Evolutionary conservation across 192 early-diverging fungal genomes (phyloP).

Genomic region (Haplosporangium gracile): DNA sequence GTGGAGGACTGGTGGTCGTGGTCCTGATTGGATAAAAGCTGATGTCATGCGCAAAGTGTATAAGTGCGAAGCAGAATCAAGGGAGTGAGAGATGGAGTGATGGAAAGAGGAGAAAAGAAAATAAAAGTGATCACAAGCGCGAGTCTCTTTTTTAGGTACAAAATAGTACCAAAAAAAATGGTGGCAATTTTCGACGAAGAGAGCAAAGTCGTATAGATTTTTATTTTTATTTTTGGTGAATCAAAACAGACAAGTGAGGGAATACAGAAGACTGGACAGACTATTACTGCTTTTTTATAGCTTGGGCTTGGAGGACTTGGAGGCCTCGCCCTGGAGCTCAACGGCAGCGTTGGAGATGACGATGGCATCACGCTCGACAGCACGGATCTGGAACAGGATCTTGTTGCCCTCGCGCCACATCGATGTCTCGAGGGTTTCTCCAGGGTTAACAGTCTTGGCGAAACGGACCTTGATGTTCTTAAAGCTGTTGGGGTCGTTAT

Average conservation of each 20-base stretch:
- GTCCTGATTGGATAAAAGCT: background rate
- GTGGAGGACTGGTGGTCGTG: background rate
- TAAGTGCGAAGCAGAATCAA: background rate
- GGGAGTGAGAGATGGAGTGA: background rate
- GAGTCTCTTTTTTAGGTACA: too few relatives aligned
- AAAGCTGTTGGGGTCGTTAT: constrained; percentile 70
- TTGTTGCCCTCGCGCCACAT: constrained; percentile 92
- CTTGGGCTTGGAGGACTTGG: constrained; percentile 59
- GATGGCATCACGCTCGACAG: constrained; percentile 91
- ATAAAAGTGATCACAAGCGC: background rate
- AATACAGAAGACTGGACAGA: background rate
- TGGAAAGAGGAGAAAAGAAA: background rate
- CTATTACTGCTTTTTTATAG: constrained; percentile 57
- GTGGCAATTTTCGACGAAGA: too few relatives aligned
- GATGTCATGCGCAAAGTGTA: background rate
- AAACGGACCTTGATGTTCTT: constrained; percentile 91
- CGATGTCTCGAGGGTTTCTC: constrained; percentile 96
- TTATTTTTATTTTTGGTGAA: constrained; percentile 27
- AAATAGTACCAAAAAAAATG: too few relatives aligned
- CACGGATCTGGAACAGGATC: constrained; percentile 91
- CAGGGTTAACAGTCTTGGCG: constrained; percentile 88
- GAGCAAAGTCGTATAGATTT: too few relatives aligned
- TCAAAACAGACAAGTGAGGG: background rate
- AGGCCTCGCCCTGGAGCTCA: constrained; percentile 68
- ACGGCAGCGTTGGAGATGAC: constrained; percentile 92